Percentiles rank a stretch among this genome's conserved stretches.
phyloP scores from a whole-genome alignment of 139 green algal species.

The Ettlia oleoabundans region DNA sequence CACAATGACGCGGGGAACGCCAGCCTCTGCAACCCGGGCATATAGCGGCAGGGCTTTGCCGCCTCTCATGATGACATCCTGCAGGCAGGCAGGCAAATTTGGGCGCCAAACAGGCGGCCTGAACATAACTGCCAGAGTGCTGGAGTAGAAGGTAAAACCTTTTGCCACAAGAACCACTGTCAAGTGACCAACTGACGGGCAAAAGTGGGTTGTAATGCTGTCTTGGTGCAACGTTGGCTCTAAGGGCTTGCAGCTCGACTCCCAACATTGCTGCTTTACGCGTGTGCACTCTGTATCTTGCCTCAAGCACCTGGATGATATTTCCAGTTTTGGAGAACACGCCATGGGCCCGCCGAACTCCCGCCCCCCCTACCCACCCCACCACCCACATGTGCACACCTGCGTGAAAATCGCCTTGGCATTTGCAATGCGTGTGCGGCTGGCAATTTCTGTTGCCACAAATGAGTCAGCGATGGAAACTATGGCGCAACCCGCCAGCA shows the following conservation, averaged over 20 bases:
- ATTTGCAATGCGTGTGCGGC: conserved; percentile 70
- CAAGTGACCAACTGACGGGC: too few relatives aligned
- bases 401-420: conserved; percentile 86
- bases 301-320: too few relatives aligned
- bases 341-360: too few relatives aligned
- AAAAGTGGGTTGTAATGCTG: background rate
- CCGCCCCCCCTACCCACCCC: background rate
- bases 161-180: too few relatives aligned
- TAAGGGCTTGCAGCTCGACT: too few relatives aligned
- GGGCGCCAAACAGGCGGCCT: too few relatives aligned
- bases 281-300: too few relatives aligned
- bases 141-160: too few relatives aligned
- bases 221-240: background rate
- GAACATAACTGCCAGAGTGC: too few relatives aligned
- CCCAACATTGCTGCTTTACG: too few relatives aligned
- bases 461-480: conserved; percentile 95
- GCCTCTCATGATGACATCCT: conserved; percentile 81
- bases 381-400: too few relatives aligned
- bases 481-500: conserved; percentile 80
- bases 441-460: conserved; percentile 70
- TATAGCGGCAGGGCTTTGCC: conserved; percentile 83
- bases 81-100: background rate
- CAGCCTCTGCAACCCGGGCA: conserved; percentile 57
- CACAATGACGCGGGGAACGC: conserved; percentile 48
- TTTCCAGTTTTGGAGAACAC: too few relatives aligned